A percentile compares a stretch with the other conserved stretches of the same genome.
phyloP scores from a whole-genome alignment of 2,329 filamentous ascomycete species.

The Sphaerulina musiva region DNA sequence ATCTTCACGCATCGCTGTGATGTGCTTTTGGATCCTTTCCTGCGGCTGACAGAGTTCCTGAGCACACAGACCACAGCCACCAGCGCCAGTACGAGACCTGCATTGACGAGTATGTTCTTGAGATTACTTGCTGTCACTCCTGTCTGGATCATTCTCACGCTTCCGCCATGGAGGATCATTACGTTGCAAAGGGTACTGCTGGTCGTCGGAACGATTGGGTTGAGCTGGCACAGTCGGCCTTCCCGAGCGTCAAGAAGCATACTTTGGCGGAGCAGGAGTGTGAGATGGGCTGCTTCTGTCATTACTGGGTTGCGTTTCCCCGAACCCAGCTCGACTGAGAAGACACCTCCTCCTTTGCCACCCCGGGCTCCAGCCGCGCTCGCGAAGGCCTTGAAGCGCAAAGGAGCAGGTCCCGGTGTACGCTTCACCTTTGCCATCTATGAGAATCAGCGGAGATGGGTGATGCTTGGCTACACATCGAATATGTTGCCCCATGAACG shows the following conservation, averaged over 20 bases:
- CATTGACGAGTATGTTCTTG: slow-evolving; percentile 81
- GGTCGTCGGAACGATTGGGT: slow-evolving; percentile 73
- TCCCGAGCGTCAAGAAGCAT: slow-evolving; percentile 78
- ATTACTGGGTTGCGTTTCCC: slow-evolving; percentile 77
- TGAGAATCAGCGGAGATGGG: slow-evolving; percentile 92
- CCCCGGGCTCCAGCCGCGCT: slow-evolving; percentile 17
- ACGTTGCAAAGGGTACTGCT: slow-evolving; percentile 79
- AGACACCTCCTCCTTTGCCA: slow-evolving; percentile 16
- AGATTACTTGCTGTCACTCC: slow-evolving; percentile 83
- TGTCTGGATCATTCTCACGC: slow-evolving; percentile 74
- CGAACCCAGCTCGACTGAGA: slow-evolving; percentile 31
- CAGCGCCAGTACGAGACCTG: slow-evolving; percentile 82
- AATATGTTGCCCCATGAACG: slow-evolving; percentile 87
- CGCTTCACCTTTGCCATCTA: slow-evolving; percentile 95
- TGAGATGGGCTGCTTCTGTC: slow-evolving; percentile 62
- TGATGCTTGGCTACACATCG: slow-evolving; percentile 90
- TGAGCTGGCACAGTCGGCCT: slow-evolving; percentile 89
- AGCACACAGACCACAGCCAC: slow-evolving; percentile 77
- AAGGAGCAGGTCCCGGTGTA: slow-evolving; percentile 57
- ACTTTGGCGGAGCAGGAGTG: slow-evolving; percentile 76
- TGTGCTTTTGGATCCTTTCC: slow-evolving; percentile 79
- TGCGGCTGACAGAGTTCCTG: slow-evolving; percentile 85
- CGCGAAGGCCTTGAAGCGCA: slow-evolving; percentile 37
- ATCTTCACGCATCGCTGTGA: slow-evolving; percentile 89
- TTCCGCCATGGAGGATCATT: slow-evolving; percentile 76